Conservation (phyloP, 2,329 filamentous ascomycete species). For the Aspergillus sp. region DNA sequence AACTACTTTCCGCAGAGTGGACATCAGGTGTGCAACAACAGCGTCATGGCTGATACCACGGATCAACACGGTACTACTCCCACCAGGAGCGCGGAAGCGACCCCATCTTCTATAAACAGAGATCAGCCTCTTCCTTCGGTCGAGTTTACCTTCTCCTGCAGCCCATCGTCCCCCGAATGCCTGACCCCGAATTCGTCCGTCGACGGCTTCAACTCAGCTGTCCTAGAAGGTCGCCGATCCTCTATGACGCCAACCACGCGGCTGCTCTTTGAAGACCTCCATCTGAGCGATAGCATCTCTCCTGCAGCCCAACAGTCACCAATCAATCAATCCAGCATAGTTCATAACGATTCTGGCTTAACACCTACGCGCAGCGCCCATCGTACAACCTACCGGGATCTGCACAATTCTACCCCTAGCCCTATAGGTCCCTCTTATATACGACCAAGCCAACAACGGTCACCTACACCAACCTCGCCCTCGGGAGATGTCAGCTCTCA, state of each 20-base stretch:
- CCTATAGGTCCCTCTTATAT: neutral
- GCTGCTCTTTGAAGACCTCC: neutral
- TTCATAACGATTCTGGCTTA: neutral
- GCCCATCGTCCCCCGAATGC: conserved; percentile 4
- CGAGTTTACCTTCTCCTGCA: conserved; percentile 12
- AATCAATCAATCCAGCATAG: no score
- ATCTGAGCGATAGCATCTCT: neutral
- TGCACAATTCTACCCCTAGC: conserved; percentile 14
- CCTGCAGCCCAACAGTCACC: neutral
- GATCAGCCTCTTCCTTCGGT: conserved; percentile 3
- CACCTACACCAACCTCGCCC: neutral
- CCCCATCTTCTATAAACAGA: no score
- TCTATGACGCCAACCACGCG: conserved; percentile 4
- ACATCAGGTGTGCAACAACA: no score
- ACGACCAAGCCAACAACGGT: neutral
- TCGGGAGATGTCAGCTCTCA: no score
- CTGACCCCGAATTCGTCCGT: conserved; percentile 8
- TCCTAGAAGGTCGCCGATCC: neutral
- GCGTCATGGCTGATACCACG: no score
- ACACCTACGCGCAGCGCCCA: neutral
- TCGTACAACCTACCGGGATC: conserved; percentile 13
- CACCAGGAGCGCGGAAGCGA: no score
- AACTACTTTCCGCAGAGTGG: no score
- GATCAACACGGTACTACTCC: no score
- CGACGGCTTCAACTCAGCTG: neutral